Evolutionary conservation across 1,284 basidiomycete genomes (phyloP).

Genomic region (Sanghuangporus weigelae): DNA sequence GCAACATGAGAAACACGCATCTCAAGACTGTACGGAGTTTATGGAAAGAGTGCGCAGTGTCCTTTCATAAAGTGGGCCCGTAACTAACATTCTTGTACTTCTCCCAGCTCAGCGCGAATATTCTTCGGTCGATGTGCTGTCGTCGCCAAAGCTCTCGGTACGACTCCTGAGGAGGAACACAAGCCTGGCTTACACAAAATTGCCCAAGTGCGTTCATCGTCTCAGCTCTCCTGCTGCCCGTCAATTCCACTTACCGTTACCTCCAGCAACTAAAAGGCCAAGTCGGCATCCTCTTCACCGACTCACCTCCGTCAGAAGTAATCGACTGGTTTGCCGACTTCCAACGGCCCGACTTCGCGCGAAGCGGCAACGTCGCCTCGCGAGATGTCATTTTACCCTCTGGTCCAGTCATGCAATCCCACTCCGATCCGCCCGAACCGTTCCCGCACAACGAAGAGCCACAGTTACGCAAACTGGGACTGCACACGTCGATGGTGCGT

Average conservation of each 20-base stretch:
- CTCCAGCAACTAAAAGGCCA: conserved; percentile 86
- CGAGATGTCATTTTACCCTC: conserved; percentile 74
- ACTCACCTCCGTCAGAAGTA: conserved; percentile 84
- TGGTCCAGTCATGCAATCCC: conserved; percentile 66
- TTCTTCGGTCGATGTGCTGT: conserved; percentile 92
- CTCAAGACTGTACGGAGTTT: conserved; percentile 89
- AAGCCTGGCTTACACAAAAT: conserved; percentile 76
- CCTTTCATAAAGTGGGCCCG: neutral
- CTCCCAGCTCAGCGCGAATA: conserved; percentile 76
- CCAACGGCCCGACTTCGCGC: conserved; percentile 86
- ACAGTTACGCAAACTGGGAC: conserved; percentile 87
- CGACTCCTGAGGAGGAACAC: conserved; percentile 84
- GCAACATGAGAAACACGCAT: conserved; percentile 92
- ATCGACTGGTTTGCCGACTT: conserved; percentile 94
- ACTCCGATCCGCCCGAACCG: conserved; percentile 74
- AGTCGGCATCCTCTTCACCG: conserved; percentile 90
- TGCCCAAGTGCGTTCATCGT: conserved; percentile 55
- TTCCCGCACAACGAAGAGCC: conserved; percentile 98
- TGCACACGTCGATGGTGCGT: conserved; percentile 79
- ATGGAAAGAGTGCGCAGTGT: conserved; percentile 80
- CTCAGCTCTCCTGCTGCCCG: neutral
- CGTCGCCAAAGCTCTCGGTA: conserved; percentile 95
- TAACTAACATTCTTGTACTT: conserved; percentile 1
- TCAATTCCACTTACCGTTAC: neutral
- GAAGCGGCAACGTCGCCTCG: conserved; percentile 78